Evolutionary conservation across 164 flowering plant genomes (phyloP).

Genomic region (Saururus chinensis): DNA sequence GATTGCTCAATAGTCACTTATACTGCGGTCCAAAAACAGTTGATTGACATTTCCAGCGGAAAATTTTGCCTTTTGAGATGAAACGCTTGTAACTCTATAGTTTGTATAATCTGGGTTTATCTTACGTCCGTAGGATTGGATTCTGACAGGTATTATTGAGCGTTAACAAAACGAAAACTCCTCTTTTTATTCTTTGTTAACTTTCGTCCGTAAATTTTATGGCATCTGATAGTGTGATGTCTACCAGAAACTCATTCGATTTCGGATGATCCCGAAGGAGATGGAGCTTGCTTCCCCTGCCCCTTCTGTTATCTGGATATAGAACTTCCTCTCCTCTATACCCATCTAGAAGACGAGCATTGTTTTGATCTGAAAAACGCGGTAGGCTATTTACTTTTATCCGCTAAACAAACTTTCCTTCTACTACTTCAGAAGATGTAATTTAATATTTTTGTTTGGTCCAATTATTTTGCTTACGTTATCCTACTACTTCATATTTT

Average conservation of each 20-base stretch:
- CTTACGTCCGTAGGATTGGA: not conserved
- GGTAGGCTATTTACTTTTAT: conserved; percentile 22
- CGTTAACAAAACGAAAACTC: no score
- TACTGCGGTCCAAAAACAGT: no score
- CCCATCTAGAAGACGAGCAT: conserved; percentile 77
- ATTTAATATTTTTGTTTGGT: no score
- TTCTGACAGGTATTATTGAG: not conserved
- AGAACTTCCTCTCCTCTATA: conserved; percentile 43
- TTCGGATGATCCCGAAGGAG: conserved; percentile 45
- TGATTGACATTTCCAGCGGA: no score
- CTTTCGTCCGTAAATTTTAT: not conserved
- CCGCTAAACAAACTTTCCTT: no score
- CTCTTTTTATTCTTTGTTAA: not conserved
- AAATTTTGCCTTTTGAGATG: not conserved
- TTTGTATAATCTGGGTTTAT: not conserved
- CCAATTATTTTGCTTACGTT: no score
- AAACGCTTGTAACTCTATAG: not conserved
- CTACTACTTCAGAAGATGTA: not conserved
- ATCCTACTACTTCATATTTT: no score
- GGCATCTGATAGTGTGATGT: not conserved
- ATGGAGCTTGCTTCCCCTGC: conserved; percentile 54
- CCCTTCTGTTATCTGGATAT: conserved; percentile 86
- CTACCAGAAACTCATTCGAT: conserved; percentile 27
- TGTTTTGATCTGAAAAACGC: conserved; percentile 74
- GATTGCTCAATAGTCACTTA: no score